Base-by-base conservation (phyloP, 2,329 filamentous ascomycete genomes). In the Endoconidiophora laricicola region DNA sequence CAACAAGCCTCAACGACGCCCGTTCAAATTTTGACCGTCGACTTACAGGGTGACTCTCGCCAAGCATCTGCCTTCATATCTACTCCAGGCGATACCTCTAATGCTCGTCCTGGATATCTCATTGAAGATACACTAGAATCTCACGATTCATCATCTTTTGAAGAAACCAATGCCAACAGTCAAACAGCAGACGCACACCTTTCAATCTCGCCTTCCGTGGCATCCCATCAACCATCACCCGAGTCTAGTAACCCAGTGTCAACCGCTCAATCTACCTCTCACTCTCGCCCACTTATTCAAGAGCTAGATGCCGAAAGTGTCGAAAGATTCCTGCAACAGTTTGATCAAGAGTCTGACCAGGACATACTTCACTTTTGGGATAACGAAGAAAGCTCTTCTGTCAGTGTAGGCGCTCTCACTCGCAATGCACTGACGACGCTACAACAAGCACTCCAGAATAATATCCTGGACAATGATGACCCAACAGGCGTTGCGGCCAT, bases 351-450 rank as follows among this genome's bases (percentile, higher is more conserved):
- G 14, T 72, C 71, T 0, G 70, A 73, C 16, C 69, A 70, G 6
- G 76, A 77, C 50, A 71, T 80, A 52, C 58, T 80, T 26, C 70
- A 72, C 26, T 70, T 81, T 46, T 80, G 76, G 73, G 69, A 66
- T 10, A 24, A 36, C 18, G 69, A 70, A 2, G 70, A 74, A 18
- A 66, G 65, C n/a, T 66, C 66, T 3, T 65, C 61, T 6, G 69
- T 36, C 4, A 47, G 43, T 14, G 47, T 53, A 5, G 44, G 47
- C 33, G 43, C 47, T 14, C 38, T 53, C 3, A 50, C 51, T 6
- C 47, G 47, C n/a, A 53, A 53, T 33, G 47, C 51, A 23, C 39
- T 53, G 10, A 33, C 20, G 5, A 43, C 44, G 2, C 47, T 53
- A 20, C 51, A 53, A 29, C 47, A 53, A 33, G 51, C 51, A 23